These are phyloP conservation scores for Plenodomus lindquistii DNA, from an alignment of 2,329 filamentous ascomycete genomes.

Conservation along the genomic window DNA sequence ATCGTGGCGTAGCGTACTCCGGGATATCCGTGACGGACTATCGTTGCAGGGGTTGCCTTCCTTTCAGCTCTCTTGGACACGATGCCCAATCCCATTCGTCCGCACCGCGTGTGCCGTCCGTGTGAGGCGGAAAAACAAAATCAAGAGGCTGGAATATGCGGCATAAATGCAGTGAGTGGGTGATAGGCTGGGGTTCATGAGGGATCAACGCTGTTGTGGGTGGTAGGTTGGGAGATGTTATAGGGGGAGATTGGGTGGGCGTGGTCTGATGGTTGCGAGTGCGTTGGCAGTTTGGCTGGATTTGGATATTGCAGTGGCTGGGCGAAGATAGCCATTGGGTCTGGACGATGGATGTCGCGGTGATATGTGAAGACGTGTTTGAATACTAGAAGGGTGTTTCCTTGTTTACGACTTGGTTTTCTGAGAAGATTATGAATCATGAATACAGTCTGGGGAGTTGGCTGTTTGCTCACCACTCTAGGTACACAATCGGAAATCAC, in stretches of 20 bases:
- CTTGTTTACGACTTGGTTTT: too few species aligned
- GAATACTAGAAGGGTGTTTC: too few species aligned
- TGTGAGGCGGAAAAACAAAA: neutral
- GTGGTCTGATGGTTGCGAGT: neutral
- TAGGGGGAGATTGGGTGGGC: neutral
- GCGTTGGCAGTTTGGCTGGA: too few species aligned
- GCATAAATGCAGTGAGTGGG: constrained; percentile 4
- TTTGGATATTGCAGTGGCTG: too few species aligned
- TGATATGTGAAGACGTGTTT: too few species aligned
- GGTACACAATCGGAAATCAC: constrained; percentile 7
- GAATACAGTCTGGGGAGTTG: too few species aligned
- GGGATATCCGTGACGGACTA: constrained; percentile 4
- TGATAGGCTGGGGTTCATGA: constrained; percentile 14
- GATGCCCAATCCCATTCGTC: constrained; percentile 3
- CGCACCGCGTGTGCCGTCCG: neutral
- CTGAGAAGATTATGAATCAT: too few species aligned
- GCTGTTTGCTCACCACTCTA: neutral
- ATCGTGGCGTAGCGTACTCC: constrained; percentile 11
- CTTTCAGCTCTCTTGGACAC: constrained; percentile 13
- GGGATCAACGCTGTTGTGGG: constrained; percentile 3
- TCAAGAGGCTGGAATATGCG: neutral
- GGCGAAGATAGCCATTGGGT: too few species aligned
- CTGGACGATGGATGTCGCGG: too few species aligned
- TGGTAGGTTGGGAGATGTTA: constrained; percentile 6
- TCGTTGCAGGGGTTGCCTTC: constrained; percentile 16